Evolutionary conservation across 768 basidiomycete genomes (phyloP), one percentile per base, ranked within the genome.

Genomic region (Pleurotus salmoneostramineus): DNA sequence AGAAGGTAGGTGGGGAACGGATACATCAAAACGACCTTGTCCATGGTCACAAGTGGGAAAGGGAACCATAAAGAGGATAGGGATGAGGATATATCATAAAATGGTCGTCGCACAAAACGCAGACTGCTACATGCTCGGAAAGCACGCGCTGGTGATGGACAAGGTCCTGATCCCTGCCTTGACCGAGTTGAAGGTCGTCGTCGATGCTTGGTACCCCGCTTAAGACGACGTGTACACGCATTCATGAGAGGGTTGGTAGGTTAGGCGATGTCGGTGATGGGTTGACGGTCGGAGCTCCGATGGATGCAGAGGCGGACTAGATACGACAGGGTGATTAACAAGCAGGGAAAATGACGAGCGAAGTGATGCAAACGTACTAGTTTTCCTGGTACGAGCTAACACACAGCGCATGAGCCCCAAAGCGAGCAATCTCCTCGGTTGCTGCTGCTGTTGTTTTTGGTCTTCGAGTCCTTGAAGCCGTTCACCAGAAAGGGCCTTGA

Each of bases 51-150:
- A 27, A 3, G 21, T 27, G 3, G 21, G 21, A 54, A 10, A 46
- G n/a, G 27, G 15, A 34, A 43, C 10, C 3, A 46, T 27, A 58
- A 14, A 34, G 35, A 11, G 8, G 56, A 1, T 21, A 34, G 7
- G 54, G 21, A 27, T 3, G 21, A 27, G 21, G 21, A 27, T 27
- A 3, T 27, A 27, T 27, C 21, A 27, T 27, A 27, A 31, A 64
- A 76, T 55, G 48, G 83, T 79, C 52, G 78, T 82, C 32, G 84
- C 79, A 8, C 77, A 79, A 62, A 83, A 83, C 8, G 76, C 79
- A 64, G 74, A 83, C 3, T 82, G 83, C 86, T 86, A 88, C 70
- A 80, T 77, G 6, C 73, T 71, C 84, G 84, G 88, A 62, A 82
- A 83, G 31, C 85, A 71, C 7, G 79, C 71, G 57, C 76, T 80